Base-by-base conservation (phyloP, 495 filamentous ascomycete genomes). In the Diplogelasinospora grovesii region DNA sequence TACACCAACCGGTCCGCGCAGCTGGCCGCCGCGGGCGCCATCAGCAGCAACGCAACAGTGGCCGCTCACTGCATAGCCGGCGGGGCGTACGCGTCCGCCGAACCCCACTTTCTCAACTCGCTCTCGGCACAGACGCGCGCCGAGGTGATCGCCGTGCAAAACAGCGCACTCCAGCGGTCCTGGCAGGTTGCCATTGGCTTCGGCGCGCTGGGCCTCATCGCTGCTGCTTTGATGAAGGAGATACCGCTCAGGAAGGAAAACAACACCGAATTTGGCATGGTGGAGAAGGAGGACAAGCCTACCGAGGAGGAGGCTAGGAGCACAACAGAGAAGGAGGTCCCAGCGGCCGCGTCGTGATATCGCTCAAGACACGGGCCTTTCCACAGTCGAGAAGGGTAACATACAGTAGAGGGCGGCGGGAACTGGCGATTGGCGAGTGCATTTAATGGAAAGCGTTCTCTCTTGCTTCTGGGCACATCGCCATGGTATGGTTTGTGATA, bases 1-100 rank as follows among this genome's bases (percentile, higher is more conserved):
- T 75, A 75, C 56, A 73, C 18, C 10, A 56, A 49, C 33, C 57
- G 40, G 11, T 55, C 57, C 16, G 33, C 38, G 15, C 22, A 51
- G 39, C 34, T 60, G 7, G n/a, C n/a, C n/a, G n/a, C n/a, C n/a
- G 38, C 37, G 42, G 15, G 27, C 9, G 19, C 5, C 9, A 51
- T 60, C 29, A 41, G 15, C 10, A 36, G 58, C 36, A 14, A n/a
- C 15, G 35, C 18, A 9, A n/a, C n/a, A n/a, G 44, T 48, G 22
- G 24, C 23, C 8, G 49, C 39, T 18, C 8, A 35, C 20, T 30
- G 43, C 4, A 36, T 34, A 24, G 32, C 18, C 27, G 49, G 49
- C 13, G 34, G 43, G 13, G 49, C 49, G 13, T 52, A 52, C 22
- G 18, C 30, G 35, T 23, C 9, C 6, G 44, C 49, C 1, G 38